Evolutionary conservation across 2,329 filamentous ascomycete genomes (phyloP).

Genomic region (Tolypocladium inflatum): DNA sequence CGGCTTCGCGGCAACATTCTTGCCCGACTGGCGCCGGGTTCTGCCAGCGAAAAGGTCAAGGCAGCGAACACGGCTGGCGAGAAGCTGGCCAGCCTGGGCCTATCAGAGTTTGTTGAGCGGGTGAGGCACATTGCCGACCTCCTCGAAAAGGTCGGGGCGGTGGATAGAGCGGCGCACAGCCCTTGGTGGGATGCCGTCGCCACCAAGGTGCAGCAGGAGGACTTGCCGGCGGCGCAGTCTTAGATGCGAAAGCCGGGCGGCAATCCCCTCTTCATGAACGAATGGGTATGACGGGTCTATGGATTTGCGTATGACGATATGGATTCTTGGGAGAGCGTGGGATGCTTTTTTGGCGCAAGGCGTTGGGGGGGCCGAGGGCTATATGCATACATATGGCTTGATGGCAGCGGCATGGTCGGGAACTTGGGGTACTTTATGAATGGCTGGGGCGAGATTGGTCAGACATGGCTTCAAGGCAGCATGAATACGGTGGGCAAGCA

Average conservation of each 20-base stretch:
- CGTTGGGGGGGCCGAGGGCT: neutral
- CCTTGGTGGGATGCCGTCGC: constrained; percentile 62
- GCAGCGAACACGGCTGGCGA: constrained; percentile 61
- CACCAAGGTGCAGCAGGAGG: constrained; percentile 40
- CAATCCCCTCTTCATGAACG: neutral
- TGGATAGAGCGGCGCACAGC: constrained; percentile 60
- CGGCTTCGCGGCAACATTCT: constrained; percentile 59
- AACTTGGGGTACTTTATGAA: neutral
- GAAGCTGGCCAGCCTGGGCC: constrained; percentile 56
- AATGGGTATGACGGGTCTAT: neutral
- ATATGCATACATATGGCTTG: neutral
- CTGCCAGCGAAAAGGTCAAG: constrained; percentile 60
- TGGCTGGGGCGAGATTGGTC: neutral
- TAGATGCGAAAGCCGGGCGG: neutral
- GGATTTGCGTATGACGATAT: neutral
- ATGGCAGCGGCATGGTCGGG: neutral
- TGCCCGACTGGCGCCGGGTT: constrained; percentile 52
- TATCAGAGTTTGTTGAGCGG: constrained; percentile 64
- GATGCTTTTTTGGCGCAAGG: neutral
- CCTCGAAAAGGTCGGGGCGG: constrained; percentile 52
- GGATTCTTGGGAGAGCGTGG: neutral
- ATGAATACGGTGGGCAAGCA: neutral
- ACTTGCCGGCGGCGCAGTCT: constrained; percentile 12
- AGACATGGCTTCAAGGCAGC: neutral
- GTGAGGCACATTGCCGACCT: constrained; percentile 62